Conservation (phyloP, 495 filamentous ascomycete species). For the Xylaria palmicola region DNA sequence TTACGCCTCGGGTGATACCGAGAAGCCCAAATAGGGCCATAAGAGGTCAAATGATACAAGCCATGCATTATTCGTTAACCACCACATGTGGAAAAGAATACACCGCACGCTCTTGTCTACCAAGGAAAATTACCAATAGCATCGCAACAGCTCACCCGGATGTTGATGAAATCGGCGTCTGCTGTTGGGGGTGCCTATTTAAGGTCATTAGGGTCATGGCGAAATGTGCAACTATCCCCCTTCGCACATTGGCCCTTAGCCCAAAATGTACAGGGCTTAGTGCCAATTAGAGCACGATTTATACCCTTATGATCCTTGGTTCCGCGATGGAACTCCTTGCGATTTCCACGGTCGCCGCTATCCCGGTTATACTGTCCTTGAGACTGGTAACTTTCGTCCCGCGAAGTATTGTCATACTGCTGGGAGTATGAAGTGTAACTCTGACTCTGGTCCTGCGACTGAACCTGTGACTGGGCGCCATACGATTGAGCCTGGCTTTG, state of each 20-base stretch:
- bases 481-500: conserved; percentile 22
- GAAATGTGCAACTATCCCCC: conserved; percentile 81
- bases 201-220: conserved; percentile 55
- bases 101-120: no score
- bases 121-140: no score
- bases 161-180: no score
- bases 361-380: conserved; percentile 26
- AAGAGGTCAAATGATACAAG: no score
- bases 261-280: conserved; percentile 74
- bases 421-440: conserved; percentile 8
- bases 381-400: conserved; percentile 13
- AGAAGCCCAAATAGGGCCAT: no score
- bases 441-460: conserved; percentile 14
- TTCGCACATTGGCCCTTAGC: conserved; percentile 76
- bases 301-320: conserved; percentile 40
- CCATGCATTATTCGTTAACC: no score
- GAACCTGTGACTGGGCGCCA: conserved; percentile 15
- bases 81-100: no score
- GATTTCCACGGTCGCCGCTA: conserved; percentile 23
- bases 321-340: conserved; percentile 23
- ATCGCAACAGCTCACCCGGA: no score
- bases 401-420: conserved; percentile 1
- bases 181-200: not conserved
- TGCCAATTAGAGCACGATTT: conserved; percentile 46
- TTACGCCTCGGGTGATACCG: no score